These are phyloP conservation scores for Rhizopogon vesiculosus DNA, from an alignment of 768 basidiomycete species.

Conservation along the genomic window DNA sequence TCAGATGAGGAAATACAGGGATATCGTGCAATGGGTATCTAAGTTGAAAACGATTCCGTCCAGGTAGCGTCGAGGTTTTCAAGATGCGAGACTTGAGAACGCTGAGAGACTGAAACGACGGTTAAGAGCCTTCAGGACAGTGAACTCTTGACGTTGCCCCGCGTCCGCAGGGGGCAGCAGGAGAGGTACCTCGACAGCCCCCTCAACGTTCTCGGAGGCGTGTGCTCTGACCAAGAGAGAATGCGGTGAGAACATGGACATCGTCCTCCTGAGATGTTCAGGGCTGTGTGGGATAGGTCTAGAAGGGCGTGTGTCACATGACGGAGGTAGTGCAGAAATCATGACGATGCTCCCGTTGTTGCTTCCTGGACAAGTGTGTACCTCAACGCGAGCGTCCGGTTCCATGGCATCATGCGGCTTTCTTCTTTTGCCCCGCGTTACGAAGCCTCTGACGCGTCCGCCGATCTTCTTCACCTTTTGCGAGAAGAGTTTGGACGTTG, in stretches of 20 bases:
- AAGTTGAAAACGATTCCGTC: not conserved
- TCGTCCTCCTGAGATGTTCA: slow-evolving; percentile 8
- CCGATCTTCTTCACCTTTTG: slow-evolving; percentile 23
- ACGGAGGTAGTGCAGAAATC: slow-evolving; percentile 25
- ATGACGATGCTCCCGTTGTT: slow-evolving; percentile 25
- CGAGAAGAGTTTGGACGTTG: slow-evolving; percentile 15
- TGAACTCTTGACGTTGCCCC: slow-evolving; percentile 7
- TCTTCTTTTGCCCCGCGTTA: slow-evolving; percentile 9
- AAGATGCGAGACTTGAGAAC: slow-evolving; percentile 14
- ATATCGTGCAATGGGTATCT: not conserved
- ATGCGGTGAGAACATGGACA: slow-evolving; percentile 16
- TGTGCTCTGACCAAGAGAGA: slow-evolving; percentile 16
- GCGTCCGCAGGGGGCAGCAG: slow-evolving; percentile 8
- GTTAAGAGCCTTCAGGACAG: slow-evolving; percentile 9
- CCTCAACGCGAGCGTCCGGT: slow-evolving; percentile 11
- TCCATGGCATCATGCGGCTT: slow-evolving; percentile 16
- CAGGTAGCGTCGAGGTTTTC: not conserved
- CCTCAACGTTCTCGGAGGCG: slow-evolving; percentile 6
- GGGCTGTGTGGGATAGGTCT: slow-evolving; percentile 1
- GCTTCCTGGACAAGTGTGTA: slow-evolving; percentile 22
- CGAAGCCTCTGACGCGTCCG: slow-evolving; percentile 23
- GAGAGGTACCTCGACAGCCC: slow-evolving; percentile 3
- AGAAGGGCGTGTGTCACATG: slow-evolving; percentile 13
- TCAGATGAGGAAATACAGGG: too few relatives aligned
- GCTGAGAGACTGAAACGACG: slow-evolving; percentile 27